Conservation (phyloP, 148 eudicot genomes). For the Vaccinium vitisidaea region DNA sequence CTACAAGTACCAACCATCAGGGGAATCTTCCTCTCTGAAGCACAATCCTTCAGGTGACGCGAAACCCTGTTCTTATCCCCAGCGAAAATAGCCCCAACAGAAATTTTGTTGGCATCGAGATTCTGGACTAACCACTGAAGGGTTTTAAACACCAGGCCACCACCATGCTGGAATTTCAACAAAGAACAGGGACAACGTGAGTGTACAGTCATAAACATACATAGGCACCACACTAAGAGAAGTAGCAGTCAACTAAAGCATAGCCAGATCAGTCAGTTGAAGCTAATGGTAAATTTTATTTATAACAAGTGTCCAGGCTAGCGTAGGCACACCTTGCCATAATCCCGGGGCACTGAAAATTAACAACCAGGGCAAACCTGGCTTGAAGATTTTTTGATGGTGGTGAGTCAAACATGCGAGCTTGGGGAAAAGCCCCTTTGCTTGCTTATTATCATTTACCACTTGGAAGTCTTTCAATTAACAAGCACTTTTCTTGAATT, state of each 20-base stretch:
- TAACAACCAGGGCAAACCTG: background rate
- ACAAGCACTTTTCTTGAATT: background rate
- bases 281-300: background rate
- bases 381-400: background rate
- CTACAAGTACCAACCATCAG: conserved; percentile 48
- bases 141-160: conserved; percentile 69
- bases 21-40: conserved; percentile 67
- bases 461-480: background rate
- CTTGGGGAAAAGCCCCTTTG: background rate
- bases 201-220: background rate
- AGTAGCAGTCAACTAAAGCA: background rate
- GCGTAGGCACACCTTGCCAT: background rate
- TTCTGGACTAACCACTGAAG: conserved; percentile 63
- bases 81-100: conserved; percentile 50
- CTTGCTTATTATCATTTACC: background rate
- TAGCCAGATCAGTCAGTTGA: background rate
- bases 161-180: conserved; percentile 60
- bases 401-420: background rate
- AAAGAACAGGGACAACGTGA: conserved; percentile 15
- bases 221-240: background rate
- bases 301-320: background rate
- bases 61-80: conserved; percentile 61
- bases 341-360: background rate
- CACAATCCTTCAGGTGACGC: conserved; percentile 80
- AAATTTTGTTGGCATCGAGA: conserved; percentile 47